These are phyloP conservation scores for Chrysoporthe puriensis DNA, from an alignment of 2,329 filamentous ascomycete genomes.

Conservation along the genomic window DNA sequence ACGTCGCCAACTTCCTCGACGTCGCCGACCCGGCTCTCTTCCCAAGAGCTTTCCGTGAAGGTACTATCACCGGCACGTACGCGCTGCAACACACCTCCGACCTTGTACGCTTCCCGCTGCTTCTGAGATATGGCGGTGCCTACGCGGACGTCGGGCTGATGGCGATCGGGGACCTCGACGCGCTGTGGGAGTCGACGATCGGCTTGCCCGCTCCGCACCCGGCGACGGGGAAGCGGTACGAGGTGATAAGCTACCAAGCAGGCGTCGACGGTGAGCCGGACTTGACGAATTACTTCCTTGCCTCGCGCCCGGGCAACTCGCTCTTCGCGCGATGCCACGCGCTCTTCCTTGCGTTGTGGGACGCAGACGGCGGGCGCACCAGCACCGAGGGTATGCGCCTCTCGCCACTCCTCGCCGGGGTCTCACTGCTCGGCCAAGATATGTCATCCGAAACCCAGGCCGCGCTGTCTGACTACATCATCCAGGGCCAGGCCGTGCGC, in stretches of 20 bases:
- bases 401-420: slow-evolving; percentile 50
- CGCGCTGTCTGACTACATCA: slow-evolving; percentile 59
- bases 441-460: slow-evolving; percentile 44
- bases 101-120: slow-evolving; percentile 59
- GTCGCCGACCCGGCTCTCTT: slow-evolving; percentile 47
- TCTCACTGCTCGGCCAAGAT: slow-evolving; percentile 44
- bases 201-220: slow-evolving; percentile 40
- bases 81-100: slow-evolving; percentile 60
- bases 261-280: slow-evolving; percentile 39
- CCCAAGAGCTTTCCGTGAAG: slow-evolving; percentile 54
- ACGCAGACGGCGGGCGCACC: slow-evolving; percentile 43
- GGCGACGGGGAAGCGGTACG: slow-evolving; percentile 43
- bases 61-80: slow-evolving; percentile 52
- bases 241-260: slow-evolving; percentile 52
- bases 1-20: slow-evolving; percentile 55
- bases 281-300: slow-evolving; percentile 55
- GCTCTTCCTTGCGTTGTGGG: slow-evolving; percentile 57
- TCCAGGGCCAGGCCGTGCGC: slow-evolving; percentile 57
- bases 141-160: slow-evolving; percentile 62
- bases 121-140: slow-evolving; percentile 60
- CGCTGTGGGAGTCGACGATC: slow-evolving; percentile 55
- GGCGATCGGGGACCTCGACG: slow-evolving; percentile 60
- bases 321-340: slow-evolving; percentile 51
- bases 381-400: slow-evolving; percentile 55
- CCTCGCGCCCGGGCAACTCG: slow-evolving; percentile 43